These are phyloP conservation scores for Aristolochia californica DNA, from an alignment of 164 flowering plant genomes.

Conservation along the genomic window DNA sequence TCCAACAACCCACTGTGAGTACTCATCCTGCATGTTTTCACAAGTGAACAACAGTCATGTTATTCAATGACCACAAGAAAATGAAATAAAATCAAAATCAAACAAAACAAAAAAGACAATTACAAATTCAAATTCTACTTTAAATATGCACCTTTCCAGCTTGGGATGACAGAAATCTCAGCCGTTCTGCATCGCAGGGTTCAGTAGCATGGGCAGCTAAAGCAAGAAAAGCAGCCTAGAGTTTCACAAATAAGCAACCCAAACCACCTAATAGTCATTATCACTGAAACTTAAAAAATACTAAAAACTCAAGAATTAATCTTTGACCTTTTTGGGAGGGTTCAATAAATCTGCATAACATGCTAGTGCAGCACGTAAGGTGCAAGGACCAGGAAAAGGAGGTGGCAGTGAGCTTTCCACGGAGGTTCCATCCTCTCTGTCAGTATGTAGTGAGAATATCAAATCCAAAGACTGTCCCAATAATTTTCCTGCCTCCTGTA, in stretches of 20 bases:
- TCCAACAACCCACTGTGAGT: conserved; percentile 68
- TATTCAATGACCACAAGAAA: neutral
- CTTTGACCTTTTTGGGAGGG: conserved; percentile 69
- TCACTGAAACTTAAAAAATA: neutral
- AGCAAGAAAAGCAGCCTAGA: conserved; percentile 61
- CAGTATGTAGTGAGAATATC: conserved; percentile 61
- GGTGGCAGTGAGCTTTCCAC: conserved; percentile 57
- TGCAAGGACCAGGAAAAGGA: conserved; percentile 79
- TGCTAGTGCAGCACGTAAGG: conserved; percentile 59
- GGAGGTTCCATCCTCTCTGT: conserved; percentile 67
- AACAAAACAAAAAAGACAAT: neutral
- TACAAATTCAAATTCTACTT: neutral
- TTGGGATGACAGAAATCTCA: conserved; percentile 62
- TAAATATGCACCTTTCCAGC: conserved; percentile 53
- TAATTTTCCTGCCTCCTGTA: conserved; percentile 67
- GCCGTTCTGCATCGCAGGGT: conserved; percentile 59
- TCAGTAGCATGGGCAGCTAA: conserved; percentile 82
- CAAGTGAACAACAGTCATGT: neutral
- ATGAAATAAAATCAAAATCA: neutral
- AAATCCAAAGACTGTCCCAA: conserved; percentile 55
- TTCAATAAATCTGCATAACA: conserved; percentile 74
- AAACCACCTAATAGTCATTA: neutral
- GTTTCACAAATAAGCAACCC: neutral
- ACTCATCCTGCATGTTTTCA: conserved; percentile 52
- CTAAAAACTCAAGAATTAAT: neutral